Conservation (phyloP, 2,329 filamentous ascomycete genomes). For the Penicillium corylophilum region DNA sequence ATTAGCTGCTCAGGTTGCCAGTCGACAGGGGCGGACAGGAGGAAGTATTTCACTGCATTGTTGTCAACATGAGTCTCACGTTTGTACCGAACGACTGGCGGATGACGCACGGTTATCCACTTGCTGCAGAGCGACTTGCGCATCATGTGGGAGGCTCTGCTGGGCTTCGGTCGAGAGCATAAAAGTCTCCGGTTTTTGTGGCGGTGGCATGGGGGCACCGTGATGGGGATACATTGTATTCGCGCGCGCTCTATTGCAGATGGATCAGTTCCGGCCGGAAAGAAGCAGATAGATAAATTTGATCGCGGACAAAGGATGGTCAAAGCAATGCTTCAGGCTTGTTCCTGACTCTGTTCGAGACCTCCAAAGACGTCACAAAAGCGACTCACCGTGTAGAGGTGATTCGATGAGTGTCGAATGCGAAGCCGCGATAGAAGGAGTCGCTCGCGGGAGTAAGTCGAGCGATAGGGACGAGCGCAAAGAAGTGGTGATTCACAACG, state of each 20-base stretch:
- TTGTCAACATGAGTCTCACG: neutral
- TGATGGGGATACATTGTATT: slow-evolving; percentile 74
- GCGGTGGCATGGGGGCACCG: slow-evolving; percentile 77
- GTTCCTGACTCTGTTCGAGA: slow-evolving; percentile 9
- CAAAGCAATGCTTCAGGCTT: neutral
- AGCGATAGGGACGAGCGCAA: neutral
- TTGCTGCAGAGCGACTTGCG: slow-evolving; percentile 94
- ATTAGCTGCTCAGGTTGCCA: slow-evolving; percentile 98
- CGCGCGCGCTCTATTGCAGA: slow-evolving; percentile 6
- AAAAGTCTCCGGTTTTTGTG: slow-evolving; percentile 97
- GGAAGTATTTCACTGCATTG: slow-evolving; percentile 89
- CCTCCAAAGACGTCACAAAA: slow-evolving; percentile 19
- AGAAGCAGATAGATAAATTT: slow-evolving; percentile 16
- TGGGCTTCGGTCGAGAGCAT: slow-evolving; percentile 97
- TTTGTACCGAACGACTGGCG: neutral
- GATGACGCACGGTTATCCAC: slow-evolving; percentile 84
- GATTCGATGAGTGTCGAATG: slow-evolving; percentile 5
- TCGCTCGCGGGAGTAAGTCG: neutral
- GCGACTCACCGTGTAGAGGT: slow-evolving; percentile 7
- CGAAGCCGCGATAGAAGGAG: slow-evolving; percentile 2
- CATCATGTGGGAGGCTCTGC: slow-evolving; percentile 92
- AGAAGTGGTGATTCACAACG: slow-evolving; percentile 1
- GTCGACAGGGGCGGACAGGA: slow-evolving; percentile 97
- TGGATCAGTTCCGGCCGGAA: slow-evolving; percentile 23
- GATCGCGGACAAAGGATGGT: slow-evolving; percentile 19